phyloP scores from a whole-genome alignment of 1,284 basidiomycete species.

The Anthracocystis walkeri region DNA sequence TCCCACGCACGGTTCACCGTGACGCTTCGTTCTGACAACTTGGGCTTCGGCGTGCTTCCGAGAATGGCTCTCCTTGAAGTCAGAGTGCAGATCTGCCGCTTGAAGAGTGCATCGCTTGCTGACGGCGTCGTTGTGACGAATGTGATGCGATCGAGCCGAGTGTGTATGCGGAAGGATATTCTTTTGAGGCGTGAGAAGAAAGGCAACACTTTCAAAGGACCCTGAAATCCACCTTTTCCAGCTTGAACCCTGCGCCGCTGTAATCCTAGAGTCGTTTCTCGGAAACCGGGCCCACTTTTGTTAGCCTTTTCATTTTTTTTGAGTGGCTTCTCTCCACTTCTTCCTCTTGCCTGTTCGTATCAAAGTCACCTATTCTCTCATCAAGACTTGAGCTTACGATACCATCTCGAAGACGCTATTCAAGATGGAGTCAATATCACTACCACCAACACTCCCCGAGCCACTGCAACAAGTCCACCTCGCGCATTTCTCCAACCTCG shows the following conservation, averaged over 20 bases:
- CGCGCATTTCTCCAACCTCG: conserved; percentile 45
- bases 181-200: neutral
- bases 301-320: neutral
- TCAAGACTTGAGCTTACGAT: neutral
- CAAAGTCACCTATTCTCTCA: neutral
- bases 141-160: neutral
- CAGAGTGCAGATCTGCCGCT: neutral
- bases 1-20: conserved; percentile 7
- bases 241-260: neutral
- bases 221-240: neutral
- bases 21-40: neutral
- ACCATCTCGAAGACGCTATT: no score
- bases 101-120: no score
- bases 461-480: conserved; percentile 40
- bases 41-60: neutral
- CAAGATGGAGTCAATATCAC: conserved; percentile 40
- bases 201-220: neutral
- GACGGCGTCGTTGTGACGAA: neutral
- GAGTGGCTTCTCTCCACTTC: neutral
- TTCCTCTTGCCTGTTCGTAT: neutral
- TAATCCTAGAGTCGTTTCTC: neutral
- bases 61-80: no score
- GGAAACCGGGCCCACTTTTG: conserved; percentile 1
- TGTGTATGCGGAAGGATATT: neutral
- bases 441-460: conserved; percentile 26